Conservation (phyloP, 768 basidiomycete species). For the Boletus coccyginus region DNA sequence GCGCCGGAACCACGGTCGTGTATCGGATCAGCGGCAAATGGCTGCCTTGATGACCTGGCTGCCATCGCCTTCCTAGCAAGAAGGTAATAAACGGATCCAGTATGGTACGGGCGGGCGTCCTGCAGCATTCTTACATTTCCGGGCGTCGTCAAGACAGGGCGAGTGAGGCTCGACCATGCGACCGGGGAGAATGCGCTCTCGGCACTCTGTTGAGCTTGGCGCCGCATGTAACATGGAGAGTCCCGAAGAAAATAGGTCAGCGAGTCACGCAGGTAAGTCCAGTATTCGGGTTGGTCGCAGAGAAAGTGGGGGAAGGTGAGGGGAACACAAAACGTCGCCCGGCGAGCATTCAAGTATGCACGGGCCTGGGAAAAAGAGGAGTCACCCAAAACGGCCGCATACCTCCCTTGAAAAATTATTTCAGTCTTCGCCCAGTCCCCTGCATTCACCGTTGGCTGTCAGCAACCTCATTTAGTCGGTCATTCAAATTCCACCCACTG, state of each 20-base stretch:
- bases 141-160: neutral
- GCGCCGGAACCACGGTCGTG: neutral
- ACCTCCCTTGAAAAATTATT: neutral
- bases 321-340: neutral
- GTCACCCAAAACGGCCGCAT: neutral
- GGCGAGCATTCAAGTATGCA: neutral
- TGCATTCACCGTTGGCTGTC: slow-evolving; percentile 4
- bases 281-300: neutral
- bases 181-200: neutral
- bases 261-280: neutral
- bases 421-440: neutral
- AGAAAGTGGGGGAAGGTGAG: neutral
- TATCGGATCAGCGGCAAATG: neutral
- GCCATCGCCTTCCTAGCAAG: neutral
- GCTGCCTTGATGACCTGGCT: neutral
- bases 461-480: neutral
- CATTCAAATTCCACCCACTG: neutral
- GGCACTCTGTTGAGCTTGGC: neutral
- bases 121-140: neutral
- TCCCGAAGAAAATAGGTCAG: neutral
- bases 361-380: neutral
- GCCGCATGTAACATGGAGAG: neutral
- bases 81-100: neutral
- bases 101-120: neutral
- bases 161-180: neutral